Percentiles rank a stretch among this genome's conserved stretches.
phyloP scores from a whole-genome alignment of 176 grass and related monocot genomes.

The Pharus latifolius region DNA sequence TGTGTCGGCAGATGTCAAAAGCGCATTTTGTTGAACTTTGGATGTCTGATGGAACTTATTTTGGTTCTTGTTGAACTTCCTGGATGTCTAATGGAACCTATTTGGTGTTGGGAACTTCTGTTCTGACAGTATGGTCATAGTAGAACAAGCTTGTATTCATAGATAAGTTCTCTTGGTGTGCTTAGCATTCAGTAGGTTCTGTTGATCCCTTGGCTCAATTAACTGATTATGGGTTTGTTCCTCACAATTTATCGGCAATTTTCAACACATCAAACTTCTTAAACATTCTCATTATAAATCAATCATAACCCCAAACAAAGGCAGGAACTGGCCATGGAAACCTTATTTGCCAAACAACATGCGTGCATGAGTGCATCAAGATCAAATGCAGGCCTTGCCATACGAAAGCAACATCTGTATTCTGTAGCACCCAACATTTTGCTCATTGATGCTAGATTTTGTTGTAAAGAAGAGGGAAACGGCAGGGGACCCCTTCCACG shows the following conservation, averaged over 20 bases:
- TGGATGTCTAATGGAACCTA: not conserved
- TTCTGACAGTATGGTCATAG: not conserved
- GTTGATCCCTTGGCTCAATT: slow-evolving; percentile 8
- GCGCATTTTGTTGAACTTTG: not conserved
- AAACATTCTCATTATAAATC: too few species aligned
- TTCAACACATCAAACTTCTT: too few species aligned
- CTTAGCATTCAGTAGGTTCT: too few species aligned
- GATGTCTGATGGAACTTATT: not conserved
- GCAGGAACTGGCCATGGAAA: too few species aligned
- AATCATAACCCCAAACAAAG: too few species aligned
- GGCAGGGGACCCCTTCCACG: not conserved
- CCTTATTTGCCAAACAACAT: too few species aligned
- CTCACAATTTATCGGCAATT: slow-evolving; percentile 16
- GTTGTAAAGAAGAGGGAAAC: slow-evolving; percentile 13
- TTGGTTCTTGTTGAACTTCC: not conserved
- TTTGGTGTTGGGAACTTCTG: not conserved
- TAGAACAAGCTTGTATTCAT: too few species aligned
- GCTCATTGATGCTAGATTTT: not conserved
- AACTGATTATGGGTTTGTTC: not conserved
- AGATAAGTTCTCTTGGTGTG: too few species aligned
- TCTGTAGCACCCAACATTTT: too few species aligned
- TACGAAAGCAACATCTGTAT: too few species aligned
- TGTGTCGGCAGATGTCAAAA: not conserved
- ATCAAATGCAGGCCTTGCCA: too few species aligned
- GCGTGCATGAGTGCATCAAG: too few species aligned